Evolutionary conservation across 169 alveolate species (phyloP), one percentile per base, ranked within the genome.

Genomic region (Plasmodium yoelii): DNA sequence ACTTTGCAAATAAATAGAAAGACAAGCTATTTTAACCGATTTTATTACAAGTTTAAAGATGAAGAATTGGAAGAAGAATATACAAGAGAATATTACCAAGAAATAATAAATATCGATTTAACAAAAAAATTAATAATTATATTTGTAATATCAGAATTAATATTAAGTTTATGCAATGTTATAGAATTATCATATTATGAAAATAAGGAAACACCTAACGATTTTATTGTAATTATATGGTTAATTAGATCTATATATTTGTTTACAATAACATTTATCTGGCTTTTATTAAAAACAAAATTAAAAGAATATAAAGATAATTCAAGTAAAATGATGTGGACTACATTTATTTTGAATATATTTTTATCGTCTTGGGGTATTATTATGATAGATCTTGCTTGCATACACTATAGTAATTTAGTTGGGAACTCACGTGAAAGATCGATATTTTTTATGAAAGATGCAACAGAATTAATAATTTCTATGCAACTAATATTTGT

Each of bases 121-220:
- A 96, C 95, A n/a, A 98, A 96, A 88, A 95, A 95, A 70, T 90
- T 97, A 19, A 87, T 96, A 67, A 94, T 95, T 56, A 95, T 96
- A 47, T 95, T 95, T 63, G 92, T 95, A 2, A 88, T 93, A 10
- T 97, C 95, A 71, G 95, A 96, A 46, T 51, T 96, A 18, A 87
- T 94, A 24, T 88, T 92, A 65, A 74, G 96, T 28, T 89, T 93
- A 13, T 44, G 95, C 55, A 97, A 97, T 0, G 94, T 97, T 44
- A 80, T 92, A 5, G 94, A 87, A 59, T 63, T 71, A 63, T 89
- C 92, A 22, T 34, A 59, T 67, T 92, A 69, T 46, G 65, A 88
- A 1, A 72, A 77, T 7, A 92, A 87, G 7, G 46, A 57, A 24
- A 64, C 88, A 26, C 70, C 88, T 55, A 93, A 73, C 69, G 64